phyloP scores from a whole-genome alignment of 805 yeast species.

The Jamesozyma spencerorum region DNA sequence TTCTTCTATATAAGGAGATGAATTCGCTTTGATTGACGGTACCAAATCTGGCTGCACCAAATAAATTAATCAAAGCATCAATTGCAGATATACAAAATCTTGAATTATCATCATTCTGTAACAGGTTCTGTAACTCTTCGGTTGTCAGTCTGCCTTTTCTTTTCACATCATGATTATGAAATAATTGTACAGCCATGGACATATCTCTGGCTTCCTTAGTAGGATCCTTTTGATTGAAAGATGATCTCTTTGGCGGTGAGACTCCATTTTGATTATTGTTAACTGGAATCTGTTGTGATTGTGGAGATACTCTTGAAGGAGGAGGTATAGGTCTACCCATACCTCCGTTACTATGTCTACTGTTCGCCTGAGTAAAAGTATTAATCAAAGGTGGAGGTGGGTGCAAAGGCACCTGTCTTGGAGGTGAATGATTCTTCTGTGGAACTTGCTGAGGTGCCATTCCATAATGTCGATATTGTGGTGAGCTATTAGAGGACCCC shows the following conservation, averaged over 20 bases:
- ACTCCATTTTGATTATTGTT: no score
- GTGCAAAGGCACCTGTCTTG: background rate
- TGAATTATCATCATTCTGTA: conserved; percentile 30
- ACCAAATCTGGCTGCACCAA: conserved; percentile 30
- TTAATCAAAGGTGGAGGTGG: background rate
- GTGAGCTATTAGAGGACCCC: background rate
- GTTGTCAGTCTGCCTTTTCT: conserved; percentile 26
- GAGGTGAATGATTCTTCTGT: background rate
- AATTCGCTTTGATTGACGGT: conserved; percentile 28
- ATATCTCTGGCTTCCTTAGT: conserved; percentile 17
- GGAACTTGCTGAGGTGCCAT: conserved; percentile 1
- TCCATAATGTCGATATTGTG: background rate
- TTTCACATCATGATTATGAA: conserved; percentile 26
- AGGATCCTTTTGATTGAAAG: background rate
- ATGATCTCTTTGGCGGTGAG: no score
- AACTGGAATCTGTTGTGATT: no score
- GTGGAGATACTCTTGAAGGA: background rate
- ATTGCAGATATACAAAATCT: conserved; percentile 29
- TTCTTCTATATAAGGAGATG: conserved; percentile 26
- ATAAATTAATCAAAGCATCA: conserved; percentile 29
- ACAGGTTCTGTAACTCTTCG: conserved; percentile 27
- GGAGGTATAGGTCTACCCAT: background rate
- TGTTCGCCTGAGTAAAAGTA: background rate
- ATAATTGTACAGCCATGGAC: conserved; percentile 25
- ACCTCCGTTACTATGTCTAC: background rate